phyloP scores from a whole-genome alignment of 1,284 basidiomycete species.

The Ganoderma multipileum region DNA sequence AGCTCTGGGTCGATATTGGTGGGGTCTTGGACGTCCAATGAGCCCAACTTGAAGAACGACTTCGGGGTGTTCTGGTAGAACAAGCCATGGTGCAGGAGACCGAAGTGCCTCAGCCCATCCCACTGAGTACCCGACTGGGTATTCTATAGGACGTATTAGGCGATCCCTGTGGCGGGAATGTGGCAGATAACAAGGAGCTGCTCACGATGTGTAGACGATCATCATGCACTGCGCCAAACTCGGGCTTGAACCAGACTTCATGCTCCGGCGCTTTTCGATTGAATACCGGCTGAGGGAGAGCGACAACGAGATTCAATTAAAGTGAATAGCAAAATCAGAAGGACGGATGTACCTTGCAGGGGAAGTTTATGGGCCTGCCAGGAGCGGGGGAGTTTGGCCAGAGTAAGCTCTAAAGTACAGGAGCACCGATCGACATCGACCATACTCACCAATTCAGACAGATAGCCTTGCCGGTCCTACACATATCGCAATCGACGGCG shows the following conservation, averaged over 20 bases:
- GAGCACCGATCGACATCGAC: slow-evolving; percentile 1
- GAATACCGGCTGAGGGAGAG: slow-evolving; percentile 57
- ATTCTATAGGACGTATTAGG: slow-evolving; percentile 51
- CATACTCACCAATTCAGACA: slow-evolving; percentile 66
- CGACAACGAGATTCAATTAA: background rate
- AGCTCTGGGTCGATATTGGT: slow-evolving; percentile 54
- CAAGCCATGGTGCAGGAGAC: slow-evolving; percentile 57
- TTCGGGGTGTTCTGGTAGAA: slow-evolving; percentile 69
- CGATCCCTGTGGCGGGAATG: background rate
- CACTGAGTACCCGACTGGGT: slow-evolving; percentile 80
- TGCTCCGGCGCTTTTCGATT: slow-evolving; percentile 60
- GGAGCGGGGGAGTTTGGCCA: background rate
- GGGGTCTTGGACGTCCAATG: slow-evolving; percentile 58
- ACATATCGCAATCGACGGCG: background rate
- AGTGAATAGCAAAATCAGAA: background rate
- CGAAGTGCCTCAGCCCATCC: slow-evolving; percentile 74
- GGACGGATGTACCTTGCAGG: slow-evolving; percentile 57
- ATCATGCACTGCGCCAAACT: slow-evolving; percentile 51
- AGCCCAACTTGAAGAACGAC: slow-evolving; percentile 51
- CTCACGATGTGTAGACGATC: slow-evolving; percentile 70
- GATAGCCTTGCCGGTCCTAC: slow-evolving; percentile 61
- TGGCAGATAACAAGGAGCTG: slow-evolving; percentile 4
- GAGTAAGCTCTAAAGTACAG: slow-evolving; percentile 8
- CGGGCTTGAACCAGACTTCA: slow-evolving; percentile 34
- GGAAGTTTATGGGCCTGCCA: slow-evolving; percentile 71